phyloP scores from a whole-genome alignment of 768 basidiomycete genomes.

The Hypholoma sublateritium region DNA sequence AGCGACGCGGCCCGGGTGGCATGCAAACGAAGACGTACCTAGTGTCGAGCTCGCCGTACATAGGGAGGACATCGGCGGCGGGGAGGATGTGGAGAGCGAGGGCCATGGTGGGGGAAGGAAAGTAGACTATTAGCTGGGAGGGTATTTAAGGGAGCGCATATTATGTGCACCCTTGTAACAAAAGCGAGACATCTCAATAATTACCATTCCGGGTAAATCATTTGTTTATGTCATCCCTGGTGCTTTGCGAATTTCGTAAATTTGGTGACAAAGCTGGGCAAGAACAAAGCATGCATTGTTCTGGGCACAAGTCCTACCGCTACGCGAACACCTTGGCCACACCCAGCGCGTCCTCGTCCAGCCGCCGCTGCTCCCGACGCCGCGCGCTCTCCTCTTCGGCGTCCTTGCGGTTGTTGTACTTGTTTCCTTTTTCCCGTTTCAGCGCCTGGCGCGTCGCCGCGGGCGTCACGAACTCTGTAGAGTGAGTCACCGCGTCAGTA shows the following conservation, averaged over 20 bases:
- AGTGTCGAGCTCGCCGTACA: slow-evolving; percentile 68
- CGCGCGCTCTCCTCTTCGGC: slow-evolving; percentile 64
- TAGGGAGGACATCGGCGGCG: slow-evolving; percentile 52
- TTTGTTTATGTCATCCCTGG: slow-evolving; percentile 12
- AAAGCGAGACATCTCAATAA: slow-evolving; percentile 18
- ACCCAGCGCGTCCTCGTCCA: slow-evolving; percentile 76
- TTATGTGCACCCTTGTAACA: slow-evolving; percentile 13
- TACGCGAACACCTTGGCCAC: slow-evolving; percentile 90
- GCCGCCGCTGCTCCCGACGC: slow-evolving; percentile 63
- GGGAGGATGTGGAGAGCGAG: slow-evolving; percentile 67
- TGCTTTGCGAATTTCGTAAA: too few species aligned
- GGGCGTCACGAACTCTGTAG: slow-evolving; percentile 88
- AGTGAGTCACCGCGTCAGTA: background rate
- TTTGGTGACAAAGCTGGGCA: slow-evolving; percentile 8
- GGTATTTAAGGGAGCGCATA: slow-evolving; percentile 12
- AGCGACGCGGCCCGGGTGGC: too few species aligned
- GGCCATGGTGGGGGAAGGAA: slow-evolving; percentile 48
- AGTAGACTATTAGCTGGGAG: background rate
- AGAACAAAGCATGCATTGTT: slow-evolving; percentile 16
- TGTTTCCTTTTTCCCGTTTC: slow-evolving; percentile 73
- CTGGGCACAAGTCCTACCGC: background rate
- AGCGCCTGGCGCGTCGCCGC: slow-evolving; percentile 71
- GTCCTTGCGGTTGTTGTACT: slow-evolving; percentile 81
- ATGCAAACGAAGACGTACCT: slow-evolving; percentile 44
- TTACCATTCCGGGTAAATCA: slow-evolving; percentile 12